Evolutionary conservation across 2,329 filamentous ascomycete species (phyloP), one percentile per base, ranked within the genome.

Genomic region (Hortaea sp.): DNA sequence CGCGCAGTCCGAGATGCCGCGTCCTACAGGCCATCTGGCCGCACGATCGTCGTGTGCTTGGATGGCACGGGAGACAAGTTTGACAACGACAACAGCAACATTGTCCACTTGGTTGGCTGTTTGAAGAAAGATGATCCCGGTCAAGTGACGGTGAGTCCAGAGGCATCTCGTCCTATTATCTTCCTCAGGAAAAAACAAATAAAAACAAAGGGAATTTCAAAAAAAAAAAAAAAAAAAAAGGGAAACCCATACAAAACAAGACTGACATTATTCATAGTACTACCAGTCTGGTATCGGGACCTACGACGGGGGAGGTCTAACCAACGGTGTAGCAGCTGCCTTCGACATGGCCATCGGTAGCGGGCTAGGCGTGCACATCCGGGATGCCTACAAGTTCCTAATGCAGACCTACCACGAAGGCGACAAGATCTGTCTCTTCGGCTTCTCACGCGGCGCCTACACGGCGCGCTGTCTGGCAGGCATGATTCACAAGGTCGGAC

Each of bases 401-500:
- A 74, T 74, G 71, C 59, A 71, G 31, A 73, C 70, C 44, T 74
- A 73, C 45, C 58, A 56, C 0, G 68, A 70, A 29, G 69, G 67
- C n/a, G 49, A 74, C 48, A 67, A 68, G 39, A 72, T 74, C 27
- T 74, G 66, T 52, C 63, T 74, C 12, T 67, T 74, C 27, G 71
- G 71, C 3, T 74, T 74, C 57, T 73, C 69, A 0, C 59, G 71
- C 47, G 72, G 70, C 10, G 68, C 71, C 5, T 76, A 76, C 44
- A 75, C 72, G 1, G 72, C 72, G 11, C 65, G 72, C 4, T 76
- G 73, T 45, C 59, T 76, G 4, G 61, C 65, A 29, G 67, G 66
- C 2, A 69, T 70, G 66, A 56, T 69, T 6, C 66, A 69, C 55
- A 69, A 69, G 51, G 66, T 69, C 28, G 66, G 67, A 5, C 53